phyloP scores from a whole-genome alignment of 2,329 filamentous ascomycete species.

The Fusarium nygamai region DNA sequence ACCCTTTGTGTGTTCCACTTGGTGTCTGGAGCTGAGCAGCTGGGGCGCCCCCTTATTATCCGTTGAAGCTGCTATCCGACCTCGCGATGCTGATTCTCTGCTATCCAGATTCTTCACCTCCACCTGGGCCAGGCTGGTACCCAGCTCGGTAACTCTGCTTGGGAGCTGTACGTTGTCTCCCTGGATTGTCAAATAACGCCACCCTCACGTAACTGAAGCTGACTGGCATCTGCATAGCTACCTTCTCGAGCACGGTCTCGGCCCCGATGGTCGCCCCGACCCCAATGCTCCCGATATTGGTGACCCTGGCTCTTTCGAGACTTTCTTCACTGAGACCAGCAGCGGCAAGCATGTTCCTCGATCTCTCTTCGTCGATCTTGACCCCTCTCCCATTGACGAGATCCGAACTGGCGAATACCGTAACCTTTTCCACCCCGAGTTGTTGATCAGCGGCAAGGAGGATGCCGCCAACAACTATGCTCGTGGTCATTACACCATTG shows the following conservation, averaged over 20 bases:
- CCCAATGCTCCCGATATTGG: slow-evolving; percentile 67
- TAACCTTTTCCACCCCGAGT: slow-evolving; percentile 77
- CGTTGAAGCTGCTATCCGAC: slow-evolving; percentile 14
- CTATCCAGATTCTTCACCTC: slow-evolving; percentile 67
- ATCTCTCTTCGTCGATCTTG: slow-evolving; percentile 77
- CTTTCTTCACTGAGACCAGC: slow-evolving; percentile 79
- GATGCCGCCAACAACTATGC: slow-evolving; percentile 83
- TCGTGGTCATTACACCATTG: slow-evolving; percentile 79
- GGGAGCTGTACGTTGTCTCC: slow-evolving; percentile 73
- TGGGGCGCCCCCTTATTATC: slow-evolving; percentile 8
- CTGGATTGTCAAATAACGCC: slow-evolving; percentile 21
- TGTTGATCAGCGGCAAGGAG: slow-evolving; percentile 78
- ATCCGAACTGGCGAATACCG: slow-evolving; percentile 75
- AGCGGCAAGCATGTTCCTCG: slow-evolving; percentile 77
- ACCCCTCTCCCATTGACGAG: slow-evolving; percentile 78
- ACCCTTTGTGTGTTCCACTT: slow-evolving; percentile 34
- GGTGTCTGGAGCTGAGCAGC: slow-evolving; percentile 22
- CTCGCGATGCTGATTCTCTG: slow-evolving; percentile 31
- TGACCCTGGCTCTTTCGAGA: slow-evolving; percentile 74
- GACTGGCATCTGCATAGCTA: slow-evolving; percentile 60
- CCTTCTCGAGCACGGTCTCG: slow-evolving; percentile 77
- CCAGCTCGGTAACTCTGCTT: slow-evolving; percentile 79
- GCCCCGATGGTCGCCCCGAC: slow-evolving; percentile 70
- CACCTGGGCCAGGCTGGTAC: slow-evolving; percentile 75
- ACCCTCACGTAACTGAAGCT: slow-evolving; percentile 24